Base-by-base conservation (phyloP, 371 early-diverging fungal genomes). In the Phascolomyces articulosus region DNA sequence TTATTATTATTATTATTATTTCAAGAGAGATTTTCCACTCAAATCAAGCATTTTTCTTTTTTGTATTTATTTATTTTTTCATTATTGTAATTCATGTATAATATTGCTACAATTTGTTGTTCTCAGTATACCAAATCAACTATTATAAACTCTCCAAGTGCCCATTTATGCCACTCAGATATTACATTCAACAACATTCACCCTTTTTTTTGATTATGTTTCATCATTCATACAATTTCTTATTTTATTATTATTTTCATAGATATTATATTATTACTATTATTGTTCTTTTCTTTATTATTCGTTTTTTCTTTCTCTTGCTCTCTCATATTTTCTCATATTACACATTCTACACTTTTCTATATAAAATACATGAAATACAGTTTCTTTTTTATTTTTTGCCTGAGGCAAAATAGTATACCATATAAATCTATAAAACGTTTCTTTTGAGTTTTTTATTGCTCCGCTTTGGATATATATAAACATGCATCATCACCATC, bases 11-110 rank as follows among this genome's bases (percentile, higher is more conserved):
- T 26, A 51, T n/a, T n/a, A n/a, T n/a, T n/a, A n/a, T n/a, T n/a
- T n/a, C n/a, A n/a, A n/a, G n/a, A n/a, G n/a, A n/a, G n/a, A n/a
- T n/a, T n/a, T n/a, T n/a, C n/a, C n/a, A n/a, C n/a, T n/a, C n/a
- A n/a, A n/a, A n/a, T n/a, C n/a, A n/a, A n/a, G n/a, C n/a, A n/a
- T 48, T 51, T 40, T 44, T 64, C 38, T 48, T 53, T 16, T 51
- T 38, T 53, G 31, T 80, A 83, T 57, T 68, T 87, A 15, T 65
- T 88, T 26, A 70, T 88, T 34, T 88, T 48, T 64, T 88, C 71
- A 74, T 7, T 53, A 84, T 8, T 87, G 87, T 49, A 77, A 83
- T 15, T 60, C 75, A 16, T 72, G 78, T 57, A 70, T 70, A 18
- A 70, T 72, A 10, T 64, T 69, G 24, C 64, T 88, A 6, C 73